Percentiles rank a stretch among this genome's conserved stretches.
Conservation (phyloP, 208 protist species). For the Leishmania turanica region DNA sequence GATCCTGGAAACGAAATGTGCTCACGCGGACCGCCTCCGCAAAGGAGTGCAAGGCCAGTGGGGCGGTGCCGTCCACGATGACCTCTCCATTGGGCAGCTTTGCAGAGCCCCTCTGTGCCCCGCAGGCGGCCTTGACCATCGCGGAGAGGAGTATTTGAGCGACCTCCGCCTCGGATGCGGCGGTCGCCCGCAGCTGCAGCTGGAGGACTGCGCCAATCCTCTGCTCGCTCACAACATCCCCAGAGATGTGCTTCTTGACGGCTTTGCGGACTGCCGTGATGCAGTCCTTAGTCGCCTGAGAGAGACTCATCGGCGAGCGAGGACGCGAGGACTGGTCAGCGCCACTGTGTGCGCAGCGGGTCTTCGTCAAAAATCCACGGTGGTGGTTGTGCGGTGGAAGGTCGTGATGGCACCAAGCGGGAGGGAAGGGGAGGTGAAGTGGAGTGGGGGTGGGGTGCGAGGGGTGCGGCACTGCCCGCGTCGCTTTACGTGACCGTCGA, state of each 20-base stretch:
- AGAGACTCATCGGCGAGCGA: constrained; percentile 24
- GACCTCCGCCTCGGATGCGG: constrained; percentile 43
- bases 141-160: constrained; percentile 52
- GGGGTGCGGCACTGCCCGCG: neutral
- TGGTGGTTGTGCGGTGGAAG: neutral
- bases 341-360: neutral
- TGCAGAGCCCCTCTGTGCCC: constrained; percentile 66
- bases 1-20: constrained; percentile 70
- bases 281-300: constrained; percentile 56
- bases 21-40: constrained; percentile 50
- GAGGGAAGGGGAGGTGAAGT: neutral
- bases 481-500: neutral
- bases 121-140: constrained; percentile 79
- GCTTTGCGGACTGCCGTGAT: constrained; percentile 58
- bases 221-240: constrained; percentile 31
- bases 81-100: constrained; percentile 67
- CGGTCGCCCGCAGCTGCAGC: constrained; percentile 41
- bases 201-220: constrained; percentile 33
- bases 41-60: constrained; percentile 50
- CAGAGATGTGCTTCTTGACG: constrained; percentile 61
- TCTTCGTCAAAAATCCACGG: neutral
- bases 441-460: neutral
- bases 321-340: neutral
- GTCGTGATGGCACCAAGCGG: neutral
- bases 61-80: constrained; percentile 60